A percentile compares a stretch with the other conserved stretches of the same genome.
phyloP scores from a whole-genome alignment of 768 basidiomycete genomes.

The Naganishia antarctica region DNA sequence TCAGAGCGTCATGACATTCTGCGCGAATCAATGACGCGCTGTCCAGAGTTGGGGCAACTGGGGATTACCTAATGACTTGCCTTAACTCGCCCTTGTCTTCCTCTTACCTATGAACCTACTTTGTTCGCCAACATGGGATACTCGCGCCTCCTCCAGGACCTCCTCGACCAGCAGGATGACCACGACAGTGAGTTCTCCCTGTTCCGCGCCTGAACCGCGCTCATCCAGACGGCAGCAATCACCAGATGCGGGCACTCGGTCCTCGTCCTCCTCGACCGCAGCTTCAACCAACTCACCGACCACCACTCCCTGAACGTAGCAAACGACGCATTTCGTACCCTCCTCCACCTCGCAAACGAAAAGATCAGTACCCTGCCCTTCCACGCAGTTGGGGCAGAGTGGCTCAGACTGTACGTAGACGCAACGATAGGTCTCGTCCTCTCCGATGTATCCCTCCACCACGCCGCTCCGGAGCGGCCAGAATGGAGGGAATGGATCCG shows the following conservation, averaged over 20 bases:
- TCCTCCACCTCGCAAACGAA: constrained; percentile 56
- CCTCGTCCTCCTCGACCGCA: background rate
- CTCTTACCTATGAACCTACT: background rate
- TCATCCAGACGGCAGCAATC: background rate
- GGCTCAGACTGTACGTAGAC: constrained; percentile 74
- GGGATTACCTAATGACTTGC: background rate
- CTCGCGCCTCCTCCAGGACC: background rate
- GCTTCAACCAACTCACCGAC: background rate
- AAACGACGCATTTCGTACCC: constrained; percentile 19
- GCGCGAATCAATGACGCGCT: too few species aligned
- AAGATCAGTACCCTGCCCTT: constrained; percentile 54
- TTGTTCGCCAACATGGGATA: background rate
- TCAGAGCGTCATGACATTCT: too few species aligned
- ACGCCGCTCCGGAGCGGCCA: too few species aligned
- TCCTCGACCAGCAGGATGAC: background rate
- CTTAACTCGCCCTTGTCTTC: too few species aligned
- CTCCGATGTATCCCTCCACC: constrained; percentile 20
- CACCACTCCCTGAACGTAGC: background rate
- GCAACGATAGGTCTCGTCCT: constrained; percentile 57
- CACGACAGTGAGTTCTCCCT: background rate
- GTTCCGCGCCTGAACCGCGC: background rate
- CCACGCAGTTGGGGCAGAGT: constrained; percentile 50
- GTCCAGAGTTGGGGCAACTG: background rate
- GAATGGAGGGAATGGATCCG: constrained; percentile 54
- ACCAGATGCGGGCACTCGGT: background rate